Percentiles rank a stretch among this genome's conserved stretches.
Conservation (phyloP, 2,329 filamentous ascomycete genomes). For the Alternaria hordeiaustralica region DNA sequence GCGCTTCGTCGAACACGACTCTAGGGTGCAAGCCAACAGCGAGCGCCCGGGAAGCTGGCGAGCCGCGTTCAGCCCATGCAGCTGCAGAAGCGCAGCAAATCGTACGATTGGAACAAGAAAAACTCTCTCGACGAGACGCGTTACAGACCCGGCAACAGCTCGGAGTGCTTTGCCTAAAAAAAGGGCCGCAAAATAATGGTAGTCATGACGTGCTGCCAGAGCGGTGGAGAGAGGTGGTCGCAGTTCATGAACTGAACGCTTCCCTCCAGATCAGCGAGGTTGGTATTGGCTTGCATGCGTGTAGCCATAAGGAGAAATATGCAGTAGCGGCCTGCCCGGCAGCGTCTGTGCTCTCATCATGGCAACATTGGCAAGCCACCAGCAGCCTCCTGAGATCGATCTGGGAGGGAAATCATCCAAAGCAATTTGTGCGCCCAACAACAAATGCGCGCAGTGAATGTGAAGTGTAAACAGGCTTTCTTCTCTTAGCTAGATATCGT, state of each 20-base stretch:
- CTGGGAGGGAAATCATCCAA: background rate
- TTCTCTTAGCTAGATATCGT: background rate
- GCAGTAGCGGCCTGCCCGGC: slow-evolving; percentile 7
- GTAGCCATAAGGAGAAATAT: slow-evolving; percentile 11
- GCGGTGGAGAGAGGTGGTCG: background rate
- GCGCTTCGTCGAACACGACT: slow-evolving; percentile 3
- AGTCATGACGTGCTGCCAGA: background rate
- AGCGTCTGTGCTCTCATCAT: slow-evolving; percentile 10
- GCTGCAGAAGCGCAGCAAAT: slow-evolving; percentile 4
- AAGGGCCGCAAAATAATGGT: background rate
- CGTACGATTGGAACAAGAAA: background rate
- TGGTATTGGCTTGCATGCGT: slow-evolving; percentile 9
- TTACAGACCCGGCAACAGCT: slow-evolving; percentile 1
- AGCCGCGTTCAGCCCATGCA: slow-evolving; percentile 13
- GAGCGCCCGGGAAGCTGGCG: slow-evolving; percentile 14
- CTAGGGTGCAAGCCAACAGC: slow-evolving; percentile 6
- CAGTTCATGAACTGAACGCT: background rate
- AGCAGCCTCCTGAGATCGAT: slow-evolving; percentile 13
- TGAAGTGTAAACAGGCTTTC: slow-evolving; percentile 6
- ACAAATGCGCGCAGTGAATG: background rate
- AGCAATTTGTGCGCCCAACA: slow-evolving; percentile 1
- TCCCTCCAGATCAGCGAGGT: background rate
- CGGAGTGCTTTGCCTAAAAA: background rate
- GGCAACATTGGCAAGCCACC: slow-evolving; percentile 15
- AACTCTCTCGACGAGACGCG: background rate